phyloP scores from a whole-genome alignment of 1,284 basidiomycete species.

The Irpex sp. region DNA sequence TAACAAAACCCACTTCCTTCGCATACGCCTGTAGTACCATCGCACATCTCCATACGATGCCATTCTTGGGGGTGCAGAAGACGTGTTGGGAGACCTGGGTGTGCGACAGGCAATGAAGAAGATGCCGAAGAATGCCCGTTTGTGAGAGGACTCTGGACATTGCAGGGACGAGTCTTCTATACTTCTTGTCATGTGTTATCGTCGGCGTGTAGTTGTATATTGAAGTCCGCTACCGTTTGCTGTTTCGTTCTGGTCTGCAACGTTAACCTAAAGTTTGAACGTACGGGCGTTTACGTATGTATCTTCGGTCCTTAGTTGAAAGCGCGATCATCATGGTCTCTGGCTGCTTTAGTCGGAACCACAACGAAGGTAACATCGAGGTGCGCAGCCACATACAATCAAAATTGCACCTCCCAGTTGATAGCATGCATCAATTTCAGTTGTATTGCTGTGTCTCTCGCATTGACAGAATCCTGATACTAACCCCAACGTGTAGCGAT shows the following conservation, averaged over 20 bases:
- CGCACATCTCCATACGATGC: slow-evolving; percentile 53
- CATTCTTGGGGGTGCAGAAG: slow-evolving; percentile 45
- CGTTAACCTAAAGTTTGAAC: not conserved
- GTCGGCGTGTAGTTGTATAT: not conserved
- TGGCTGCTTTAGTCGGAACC: not conserved
- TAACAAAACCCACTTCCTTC: not conserved
- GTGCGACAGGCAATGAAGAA: slow-evolving; percentile 59
- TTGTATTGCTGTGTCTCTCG: not conserved
- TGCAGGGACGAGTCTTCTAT: not conserved
- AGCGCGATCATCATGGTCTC: not conserved
- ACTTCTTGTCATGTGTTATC: too few relatives aligned
- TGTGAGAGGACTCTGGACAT: slow-evolving; percentile 25
- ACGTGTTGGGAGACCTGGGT: slow-evolving; percentile 60
- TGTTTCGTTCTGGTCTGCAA: not conserved
- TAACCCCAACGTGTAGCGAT: too few relatives aligned
- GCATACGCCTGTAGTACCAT: slow-evolving; percentile 39
- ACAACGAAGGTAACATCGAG: not conserved
- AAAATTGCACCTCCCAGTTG: not conserved
- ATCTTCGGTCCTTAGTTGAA: not conserved
- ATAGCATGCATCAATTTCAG: not conserved
- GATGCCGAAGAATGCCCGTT: slow-evolving; percentile 53
- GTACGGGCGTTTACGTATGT: not conserved
- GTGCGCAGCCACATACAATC: not conserved
- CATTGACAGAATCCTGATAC: not conserved
- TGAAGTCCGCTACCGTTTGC: not conserved